Base-by-base conservation (phyloP, 495 filamentous ascomycete species). In the Saxophila tyrrhenica region DNA sequence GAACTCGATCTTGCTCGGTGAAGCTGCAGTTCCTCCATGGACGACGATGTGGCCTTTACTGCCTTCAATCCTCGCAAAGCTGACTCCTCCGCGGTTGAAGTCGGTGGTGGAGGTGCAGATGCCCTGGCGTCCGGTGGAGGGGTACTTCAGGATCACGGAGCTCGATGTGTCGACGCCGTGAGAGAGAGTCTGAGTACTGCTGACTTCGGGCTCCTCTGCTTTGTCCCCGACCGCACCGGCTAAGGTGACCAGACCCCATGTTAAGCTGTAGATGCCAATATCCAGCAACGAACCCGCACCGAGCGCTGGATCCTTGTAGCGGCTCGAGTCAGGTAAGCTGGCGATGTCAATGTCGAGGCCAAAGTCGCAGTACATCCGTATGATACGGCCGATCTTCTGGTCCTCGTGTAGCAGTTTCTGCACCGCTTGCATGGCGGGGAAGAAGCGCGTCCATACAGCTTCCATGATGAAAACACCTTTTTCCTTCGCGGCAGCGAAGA, bases 401-500 rank as follows among this genome's bases (percentile, higher is more conserved):
- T 61, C 61, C 22, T 62, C 50, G 48, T 64, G 61, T 1, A 64
- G 24, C 20, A 61, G 2, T n/a, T 25, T 42, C 22, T 59, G 61
- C 7, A 64, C 16, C 17, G 46, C 22, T 20, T 52, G 50, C 10
- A 64, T 50, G 20, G 62, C 29, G 23, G 62, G 62, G 56, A 55
- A 64, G 49, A 64, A 64, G 2, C 62, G 44, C 17, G 62, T 64
- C 62, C 62, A 65, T 51, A 63, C 29, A 3, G 62, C 73, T 51
- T 74, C 71, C 52, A 71, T 67, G 29, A 74, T 48, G 57, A 66
- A 75, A 0, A 74, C 67, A 1, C 69, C 65, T 49, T 73, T 73
- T 35, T 53, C 52, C 45, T 62, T 65, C 2, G 73, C 73, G 0
- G 70, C 67, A 19, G 63, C 58, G 41, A 74, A 65, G 2, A 76